Evolutionary conservation across 306 rosid genomes (phyloP), one percentile per base, ranked within the genome.

Genomic region (Quercus alba): DNA sequence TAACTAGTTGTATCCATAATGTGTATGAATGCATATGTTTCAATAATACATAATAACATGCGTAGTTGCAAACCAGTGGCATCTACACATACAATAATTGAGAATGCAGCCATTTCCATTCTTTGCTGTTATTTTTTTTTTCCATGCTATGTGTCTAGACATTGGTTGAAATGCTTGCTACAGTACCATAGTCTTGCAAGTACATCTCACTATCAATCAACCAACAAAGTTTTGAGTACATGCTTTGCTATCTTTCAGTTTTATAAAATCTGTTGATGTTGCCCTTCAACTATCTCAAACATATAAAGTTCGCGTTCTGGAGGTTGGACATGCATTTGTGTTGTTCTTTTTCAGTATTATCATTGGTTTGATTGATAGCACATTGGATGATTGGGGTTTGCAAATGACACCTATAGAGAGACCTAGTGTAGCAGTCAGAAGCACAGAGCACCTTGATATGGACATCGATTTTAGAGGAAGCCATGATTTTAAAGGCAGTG

Each of bases 241-340:
- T 76, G 19, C 15, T 17, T 72, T 75, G 57, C 62, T 74, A 11
- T 59, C 55, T 81, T 81, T 69, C 94, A 92, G 97, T 91, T 87
- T 92, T 10, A 78, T 82, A 19, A 84, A 73, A 71, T 89, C 93
- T 9, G 72, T 92, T 56, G 91, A 89, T 61, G 70, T 28, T 58
- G 90, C 81, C 38, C 86, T 92, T 87, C 90, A 70, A 15, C 88
- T 90, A 61, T 89, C 95, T 72, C 91, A 87, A 51, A 78, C 75
- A 5, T 92, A 74, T 56, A 70, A 80, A 58, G 70, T 85, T 61
- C 78, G 4, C 20, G 72, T 77, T 80, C 67, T 87, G 87, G 95
- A 90, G 84, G 75, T 87, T 59, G 95, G 97, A 63, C 94, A 89
- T 71, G 87, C 81, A 4, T 84, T 85, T 52, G 89, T 92, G 77